Evolutionary conservation across 306 rosid species (phyloP).

Genomic region (Cicer pinnatifidum): DNA sequence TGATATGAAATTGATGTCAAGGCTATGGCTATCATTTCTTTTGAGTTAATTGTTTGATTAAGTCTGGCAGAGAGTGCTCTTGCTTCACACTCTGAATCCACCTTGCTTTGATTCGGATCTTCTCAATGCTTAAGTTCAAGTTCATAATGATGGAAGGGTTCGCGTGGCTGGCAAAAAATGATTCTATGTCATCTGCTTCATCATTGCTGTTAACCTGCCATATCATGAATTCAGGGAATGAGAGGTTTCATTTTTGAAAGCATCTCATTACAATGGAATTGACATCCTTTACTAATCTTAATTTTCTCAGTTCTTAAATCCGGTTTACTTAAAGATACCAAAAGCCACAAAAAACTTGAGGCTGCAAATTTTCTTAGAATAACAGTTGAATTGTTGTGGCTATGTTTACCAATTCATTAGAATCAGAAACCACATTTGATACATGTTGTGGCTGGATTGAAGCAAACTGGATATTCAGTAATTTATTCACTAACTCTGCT

Average conservation of each 20-base stretch:
- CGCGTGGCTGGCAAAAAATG: slow-evolving; percentile 50
- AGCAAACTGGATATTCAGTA: slow-evolving; percentile 11
- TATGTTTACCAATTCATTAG: slow-evolving; percentile 6
- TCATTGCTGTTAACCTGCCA: slow-evolving; percentile 61
- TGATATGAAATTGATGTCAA: slow-evolving; percentile 24
- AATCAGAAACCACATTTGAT: slow-evolving; percentile 28
- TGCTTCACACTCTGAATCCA: slow-evolving; percentile 57
- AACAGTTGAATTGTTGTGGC: background rate
- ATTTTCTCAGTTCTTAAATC: slow-evolving; percentile 5
- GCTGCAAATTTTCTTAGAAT: background rate
- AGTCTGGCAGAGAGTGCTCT: slow-evolving; percentile 52
- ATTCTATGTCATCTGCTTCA: slow-evolving; percentile 62
- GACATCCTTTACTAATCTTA: background rate
- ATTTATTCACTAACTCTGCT: background rate
- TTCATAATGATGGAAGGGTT: slow-evolving; percentile 54
- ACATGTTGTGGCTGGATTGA: slow-evolving; percentile 2
- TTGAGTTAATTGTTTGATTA: slow-evolving; percentile 48
- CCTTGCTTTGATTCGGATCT: slow-evolving; percentile 66
- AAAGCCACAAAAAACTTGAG: slow-evolving; percentile 11
- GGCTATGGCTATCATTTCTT: slow-evolving; percentile 37
- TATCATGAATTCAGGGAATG: slow-evolving; percentile 35
- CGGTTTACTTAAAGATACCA: background rate
- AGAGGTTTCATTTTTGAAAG: slow-evolving; percentile 16
- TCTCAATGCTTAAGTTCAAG: slow-evolving; percentile 58
- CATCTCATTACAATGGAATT: slow-evolving; percentile 24